These are phyloP conservation scores for Hypoxylon sp. DNA, from an alignment of 2,329 filamentous ascomycete genomes.

Conservation along the genomic window DNA sequence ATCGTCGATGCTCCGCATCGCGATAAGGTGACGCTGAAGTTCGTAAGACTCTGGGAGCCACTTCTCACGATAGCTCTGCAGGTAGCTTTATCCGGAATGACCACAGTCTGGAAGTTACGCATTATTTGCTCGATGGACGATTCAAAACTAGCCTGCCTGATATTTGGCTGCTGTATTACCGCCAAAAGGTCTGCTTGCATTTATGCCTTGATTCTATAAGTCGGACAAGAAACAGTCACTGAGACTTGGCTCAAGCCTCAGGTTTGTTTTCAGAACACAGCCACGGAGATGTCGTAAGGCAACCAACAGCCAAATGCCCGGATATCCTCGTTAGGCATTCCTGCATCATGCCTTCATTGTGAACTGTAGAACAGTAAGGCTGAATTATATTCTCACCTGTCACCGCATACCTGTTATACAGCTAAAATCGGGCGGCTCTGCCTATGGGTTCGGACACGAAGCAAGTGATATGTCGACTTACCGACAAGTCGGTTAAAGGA, in stretches of 20 bases:
- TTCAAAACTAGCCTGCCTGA: neutral
- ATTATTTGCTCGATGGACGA: neutral
- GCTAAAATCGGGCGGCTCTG: neutral
- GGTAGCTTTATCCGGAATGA: neutral
- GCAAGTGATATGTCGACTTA: neutral
- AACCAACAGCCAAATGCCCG: neutral
- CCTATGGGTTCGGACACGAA: neutral
- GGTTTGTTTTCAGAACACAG: slow-evolving; percentile 3
- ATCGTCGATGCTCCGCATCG: neutral
- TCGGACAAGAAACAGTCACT: neutral
- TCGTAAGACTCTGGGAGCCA: neutral
- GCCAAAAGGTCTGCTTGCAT: slow-evolving; percentile 5
- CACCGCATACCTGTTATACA: neutral
- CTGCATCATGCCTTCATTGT: neutral
- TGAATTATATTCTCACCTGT: neutral
- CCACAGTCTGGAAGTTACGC: neutral
- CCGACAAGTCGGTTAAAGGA: slow-evolving; percentile 1
- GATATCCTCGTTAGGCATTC: neutral
- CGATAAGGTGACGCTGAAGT: neutral
- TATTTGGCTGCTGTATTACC: slow-evolving; percentile 8
- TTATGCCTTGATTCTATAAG: neutral
- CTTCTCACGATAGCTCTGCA: neutral
- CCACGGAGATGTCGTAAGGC: neutral
- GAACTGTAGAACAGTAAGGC: neutral
- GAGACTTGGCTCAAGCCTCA: neutral